phyloP scores from a whole-genome alignment of 2,329 filamentous ascomycete genomes.

The Thelonectria olida region DNA sequence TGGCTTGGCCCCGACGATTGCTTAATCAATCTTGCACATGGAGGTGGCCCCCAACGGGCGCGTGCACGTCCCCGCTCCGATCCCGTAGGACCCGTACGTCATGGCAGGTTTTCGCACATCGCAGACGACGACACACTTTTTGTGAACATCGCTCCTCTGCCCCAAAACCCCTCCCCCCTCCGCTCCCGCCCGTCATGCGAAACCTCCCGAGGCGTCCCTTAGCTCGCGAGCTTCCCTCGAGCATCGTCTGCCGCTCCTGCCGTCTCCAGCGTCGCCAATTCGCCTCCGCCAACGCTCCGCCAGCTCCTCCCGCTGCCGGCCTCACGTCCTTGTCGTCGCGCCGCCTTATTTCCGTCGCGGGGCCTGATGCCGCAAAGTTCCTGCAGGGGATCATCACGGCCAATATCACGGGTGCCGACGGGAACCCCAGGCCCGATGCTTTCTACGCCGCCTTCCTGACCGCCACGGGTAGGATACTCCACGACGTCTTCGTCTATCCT shows the following conservation, averaged over 20 bases:
- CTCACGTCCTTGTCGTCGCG: slow-evolving; percentile 74
- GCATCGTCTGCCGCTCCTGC: slow-evolving; percentile 43
- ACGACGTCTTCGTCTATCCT: slow-evolving; percentile 92
- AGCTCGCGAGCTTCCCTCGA: slow-evolving; percentile 24
- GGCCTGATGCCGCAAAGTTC: slow-evolving; percentile 82
- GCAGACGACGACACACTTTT: not conserved
- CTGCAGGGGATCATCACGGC: slow-evolving; percentile 89
- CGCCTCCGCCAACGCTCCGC: slow-evolving; percentile 42
- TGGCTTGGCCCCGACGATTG: not conserved
- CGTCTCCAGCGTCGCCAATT: slow-evolving; percentile 45
- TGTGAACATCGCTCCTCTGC: not conserved
- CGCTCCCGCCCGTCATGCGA: slow-evolving; percentile 31
- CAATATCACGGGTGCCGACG: slow-evolving; percentile 49
- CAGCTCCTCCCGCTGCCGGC: slow-evolving; percentile 56
- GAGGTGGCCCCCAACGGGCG: no score
- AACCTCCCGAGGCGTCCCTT: slow-evolving; percentile 36
- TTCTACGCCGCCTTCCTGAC: slow-evolving; percentile 89
- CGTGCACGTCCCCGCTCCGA: not conserved
- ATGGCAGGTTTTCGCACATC: slow-evolving; percentile 1
- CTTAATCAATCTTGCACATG: not conserved
- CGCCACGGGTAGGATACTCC: slow-evolving; percentile 82
- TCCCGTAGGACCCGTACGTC: not conserved
- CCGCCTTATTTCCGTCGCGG: slow-evolving; percentile 80
- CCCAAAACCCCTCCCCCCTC: not conserved
- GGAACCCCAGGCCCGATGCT: slow-evolving; percentile 54